Percentiles rank a stretch among this genome's conserved stretches.
Conservation (phyloP, 2,329 filamentous ascomycete species). For the Botrytis fragariae region DNA sequence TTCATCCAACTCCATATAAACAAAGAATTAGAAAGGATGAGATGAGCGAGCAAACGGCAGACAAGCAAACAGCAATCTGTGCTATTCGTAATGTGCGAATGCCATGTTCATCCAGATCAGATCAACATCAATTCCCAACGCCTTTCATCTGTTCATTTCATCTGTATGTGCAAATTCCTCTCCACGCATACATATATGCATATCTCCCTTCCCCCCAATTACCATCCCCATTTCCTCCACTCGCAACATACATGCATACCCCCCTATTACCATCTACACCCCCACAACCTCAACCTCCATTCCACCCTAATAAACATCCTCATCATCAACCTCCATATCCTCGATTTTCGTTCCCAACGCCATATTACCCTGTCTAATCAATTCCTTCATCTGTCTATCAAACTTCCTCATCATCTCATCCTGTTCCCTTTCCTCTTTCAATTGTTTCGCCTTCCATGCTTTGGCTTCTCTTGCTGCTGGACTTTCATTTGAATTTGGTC, state of each 20-base stretch:
- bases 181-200: background rate
- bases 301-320: background rate
- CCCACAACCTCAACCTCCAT: background rate
- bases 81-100: background rate
- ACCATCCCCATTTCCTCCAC: background rate
- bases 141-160: background rate
- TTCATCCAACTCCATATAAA: background rate
- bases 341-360: constrained; percentile 67
- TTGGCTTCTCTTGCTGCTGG: constrained; percentile 62
- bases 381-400: constrained; percentile 74
- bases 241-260: background rate
- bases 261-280: background rate
- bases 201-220: too few species aligned
- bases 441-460: constrained; percentile 67
- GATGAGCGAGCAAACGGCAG: background rate
- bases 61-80: background rate
- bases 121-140: background rate
- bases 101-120: background rate
- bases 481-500: constrained; percentile 27
- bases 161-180: background rate
- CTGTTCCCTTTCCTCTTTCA: constrained; percentile 71
- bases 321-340: constrained; percentile 34
- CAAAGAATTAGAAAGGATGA: background rate
- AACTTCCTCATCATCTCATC: constrained; percentile 78
- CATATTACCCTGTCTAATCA: constrained; percentile 87